Base-by-base conservation (phyloP, 1,139 yeast genomes). In the Eremothecium gossypii region DNA sequence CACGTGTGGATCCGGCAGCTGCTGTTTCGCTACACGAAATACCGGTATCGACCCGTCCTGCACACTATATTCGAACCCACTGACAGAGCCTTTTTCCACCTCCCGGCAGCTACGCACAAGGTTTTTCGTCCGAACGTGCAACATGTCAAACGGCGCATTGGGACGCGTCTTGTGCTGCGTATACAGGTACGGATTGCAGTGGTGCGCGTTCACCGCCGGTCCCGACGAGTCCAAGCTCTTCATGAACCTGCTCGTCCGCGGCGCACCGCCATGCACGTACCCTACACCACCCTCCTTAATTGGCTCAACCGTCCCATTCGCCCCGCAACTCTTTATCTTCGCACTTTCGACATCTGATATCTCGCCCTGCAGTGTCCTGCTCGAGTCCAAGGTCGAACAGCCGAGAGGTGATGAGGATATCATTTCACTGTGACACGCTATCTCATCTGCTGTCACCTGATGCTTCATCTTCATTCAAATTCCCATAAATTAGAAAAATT, bases 1-100 rank as follows among this genome's bases (percentile, higher is more conserved):
- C 29, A 55, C 57, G 11, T 74, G 63, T 6, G 78, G 77, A 56
- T 79, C 82, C 17, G 65, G 57, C 44, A 70, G 68, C 46, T 73
- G 73, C 6, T 65, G 66, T 28, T 61, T 64, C 3, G 26, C 26
- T 11, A 81, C 69, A 39, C 66, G 63, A 44, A 71, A 70, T 1
- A 71, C 66, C 2, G 83, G 83, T 8, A 62, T 47, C 2, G 57
- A 52, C 17, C 44, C 44, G 34, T 46, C 45, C 7, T 38, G 36
- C 11, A 56, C 14, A 8, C 36, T 31, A 38, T 56, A 56, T 11
- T 42, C 40, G 11, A 49, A 40, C 8, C 54, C 53, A 9, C 52
- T 41, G 1, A 46, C 32, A 26, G 14, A 9, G 11, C 12, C 41
- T 33, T 47, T 43, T 13, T 32, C 17, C 3, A 32, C 7, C 11